Percentiles rank a stretch among this genome's conserved stretches.
phyloP scores from a whole-genome alignment of 148 eudicot species.

The Agrostemma githago region DNA sequence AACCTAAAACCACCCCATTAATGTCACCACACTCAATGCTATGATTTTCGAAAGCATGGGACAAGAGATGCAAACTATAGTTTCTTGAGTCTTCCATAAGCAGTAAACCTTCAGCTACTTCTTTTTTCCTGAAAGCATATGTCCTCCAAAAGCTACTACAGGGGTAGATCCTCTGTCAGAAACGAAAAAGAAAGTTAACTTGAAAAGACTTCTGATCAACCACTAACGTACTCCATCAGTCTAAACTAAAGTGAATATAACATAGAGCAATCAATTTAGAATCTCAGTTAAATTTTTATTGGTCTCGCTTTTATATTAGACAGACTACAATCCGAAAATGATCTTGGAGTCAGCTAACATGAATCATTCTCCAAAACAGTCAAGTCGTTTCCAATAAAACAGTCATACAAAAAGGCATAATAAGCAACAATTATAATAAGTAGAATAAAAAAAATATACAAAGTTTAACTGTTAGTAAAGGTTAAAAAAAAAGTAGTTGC shows the following conservation, averaged over 20 bases:
- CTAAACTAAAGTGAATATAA: not conserved
- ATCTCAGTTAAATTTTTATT: not conserved
- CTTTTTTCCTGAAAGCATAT: constrained; percentile 37
- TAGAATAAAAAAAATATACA: too few species aligned
- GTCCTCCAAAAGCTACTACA: constrained; percentile 79
- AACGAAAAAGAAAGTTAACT: constrained; percentile 30
- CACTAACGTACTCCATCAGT: constrained; percentile 11
- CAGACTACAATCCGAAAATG: not conserved
- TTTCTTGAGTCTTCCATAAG: constrained; percentile 33
- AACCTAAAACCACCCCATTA: constrained; percentile 87
- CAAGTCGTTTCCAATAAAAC: too few species aligned
- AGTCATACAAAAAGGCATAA: too few species aligned
- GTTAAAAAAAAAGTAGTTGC: too few species aligned
- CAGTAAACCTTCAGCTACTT: constrained; percentile 30
- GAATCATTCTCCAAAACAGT: too few species aligned
- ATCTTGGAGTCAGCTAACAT: too few species aligned
- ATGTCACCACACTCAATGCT: constrained; percentile 69
- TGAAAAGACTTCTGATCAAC: constrained; percentile 16
- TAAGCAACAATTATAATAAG: too few species aligned
- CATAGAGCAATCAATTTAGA: not conserved
- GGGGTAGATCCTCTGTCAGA: constrained; percentile 73
- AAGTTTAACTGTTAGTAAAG: too few species aligned
- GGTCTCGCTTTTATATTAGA: not conserved
- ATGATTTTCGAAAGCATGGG: constrained; percentile 33
- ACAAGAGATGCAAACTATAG: constrained; percentile 37